These are phyloP conservation scores for Hyphodiscus hymeniophilus DNA, from an alignment of 495 filamentous ascomycete species.

Conservation along the genomic window DNA sequence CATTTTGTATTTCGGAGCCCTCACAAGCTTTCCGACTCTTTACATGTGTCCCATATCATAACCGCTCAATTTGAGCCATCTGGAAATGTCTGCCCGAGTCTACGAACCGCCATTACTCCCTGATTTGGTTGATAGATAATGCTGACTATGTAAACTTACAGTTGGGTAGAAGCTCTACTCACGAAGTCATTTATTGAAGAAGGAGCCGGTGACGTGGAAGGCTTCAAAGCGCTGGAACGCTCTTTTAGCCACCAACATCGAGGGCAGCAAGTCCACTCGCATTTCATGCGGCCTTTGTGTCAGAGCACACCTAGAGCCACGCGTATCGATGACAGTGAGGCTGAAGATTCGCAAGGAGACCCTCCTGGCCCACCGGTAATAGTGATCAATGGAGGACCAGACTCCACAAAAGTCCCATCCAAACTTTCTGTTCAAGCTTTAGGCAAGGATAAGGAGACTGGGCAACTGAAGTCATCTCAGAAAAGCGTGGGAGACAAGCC, in stretches of 20 bases:
- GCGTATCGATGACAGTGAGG: constrained; percentile 33
- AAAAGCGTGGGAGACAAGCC: constrained; percentile 26
- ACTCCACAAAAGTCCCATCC: constrained; percentile 5
- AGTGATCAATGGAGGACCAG: constrained; percentile 13
- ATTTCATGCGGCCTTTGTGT: constrained; percentile 59
- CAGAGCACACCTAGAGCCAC: constrained; percentile 46
- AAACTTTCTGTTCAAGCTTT: constrained; percentile 2
- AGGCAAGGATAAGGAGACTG: constrained; percentile 1
- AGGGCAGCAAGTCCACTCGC: constrained; percentile 51
- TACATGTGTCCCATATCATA: too few species aligned
- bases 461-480: constrained; percentile 4
- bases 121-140: too few species aligned
- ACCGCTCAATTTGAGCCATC: too few species aligned
- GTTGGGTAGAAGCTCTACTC: constrained; percentile 50
- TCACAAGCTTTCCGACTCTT: too few species aligned
- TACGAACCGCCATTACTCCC: too few species aligned
- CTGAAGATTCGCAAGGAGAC: neutral
- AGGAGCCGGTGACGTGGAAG: constrained; percentile 55
- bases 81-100: too few species aligned
- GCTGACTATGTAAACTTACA: too few species aligned
- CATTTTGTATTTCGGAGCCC: too few species aligned
- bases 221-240: constrained; percentile 58
- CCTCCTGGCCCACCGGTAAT: constrained; percentile 22
- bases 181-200: constrained; percentile 63
- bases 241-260: constrained; percentile 58